Percentiles rank a stretch among this genome's conserved stretches.
These are phyloP conservation scores for Plantago coronopus DNA, from an alignment of 305 asterid genomes.

Conservation along the genomic window DNA sequence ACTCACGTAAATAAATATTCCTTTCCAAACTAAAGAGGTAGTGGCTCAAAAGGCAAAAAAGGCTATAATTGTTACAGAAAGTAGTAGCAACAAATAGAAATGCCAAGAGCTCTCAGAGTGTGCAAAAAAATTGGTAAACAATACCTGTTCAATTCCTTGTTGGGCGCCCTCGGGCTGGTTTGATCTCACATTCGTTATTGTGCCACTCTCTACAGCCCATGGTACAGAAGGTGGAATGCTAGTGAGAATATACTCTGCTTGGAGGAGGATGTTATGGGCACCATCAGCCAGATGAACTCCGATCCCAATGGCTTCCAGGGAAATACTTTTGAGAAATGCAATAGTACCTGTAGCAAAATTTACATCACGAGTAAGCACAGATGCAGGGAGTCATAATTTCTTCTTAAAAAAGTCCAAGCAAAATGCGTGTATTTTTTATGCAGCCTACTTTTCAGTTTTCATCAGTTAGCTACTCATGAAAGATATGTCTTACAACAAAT, in stretches of 20 bases:
- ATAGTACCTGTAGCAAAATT: conserved; percentile 58
- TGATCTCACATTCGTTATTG: conserved; percentile 52
- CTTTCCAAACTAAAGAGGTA: conserved; percentile 6
- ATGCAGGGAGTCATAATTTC: background rate
- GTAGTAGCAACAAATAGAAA: background rate
- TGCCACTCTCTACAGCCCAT: conserved; percentile 59
- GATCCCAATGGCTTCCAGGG: conserved; percentile 92
- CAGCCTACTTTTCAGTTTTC: too few relatives aligned
- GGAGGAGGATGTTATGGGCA: conserved; percentile 87
- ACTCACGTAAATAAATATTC: background rate
- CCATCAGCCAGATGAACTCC: conserved; percentile 98
- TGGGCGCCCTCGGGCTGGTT: conserved; percentile 94
- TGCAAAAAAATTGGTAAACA: background rate
- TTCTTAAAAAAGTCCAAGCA: background rate
- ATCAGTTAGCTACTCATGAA: conserved; percentile 2
- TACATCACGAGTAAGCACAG: conserved; percentile 9
- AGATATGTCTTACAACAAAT: conserved; percentile 13
- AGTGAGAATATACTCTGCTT: conserved; percentile 82
- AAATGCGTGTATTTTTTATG: background rate
- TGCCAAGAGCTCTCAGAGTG: too few relatives aligned
- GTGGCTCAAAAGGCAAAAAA: conserved; percentile 13
- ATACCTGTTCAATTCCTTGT: conserved; percentile 94
- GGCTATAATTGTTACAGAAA: conserved; percentile 9
- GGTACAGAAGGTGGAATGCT: conserved; percentile 86
- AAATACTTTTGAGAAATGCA: conserved; percentile 87